Evolutionary conservation across 2,329 filamentous ascomycete genomes (phyloP).

Genomic region (Aphanoascus verrucosus): DNA sequence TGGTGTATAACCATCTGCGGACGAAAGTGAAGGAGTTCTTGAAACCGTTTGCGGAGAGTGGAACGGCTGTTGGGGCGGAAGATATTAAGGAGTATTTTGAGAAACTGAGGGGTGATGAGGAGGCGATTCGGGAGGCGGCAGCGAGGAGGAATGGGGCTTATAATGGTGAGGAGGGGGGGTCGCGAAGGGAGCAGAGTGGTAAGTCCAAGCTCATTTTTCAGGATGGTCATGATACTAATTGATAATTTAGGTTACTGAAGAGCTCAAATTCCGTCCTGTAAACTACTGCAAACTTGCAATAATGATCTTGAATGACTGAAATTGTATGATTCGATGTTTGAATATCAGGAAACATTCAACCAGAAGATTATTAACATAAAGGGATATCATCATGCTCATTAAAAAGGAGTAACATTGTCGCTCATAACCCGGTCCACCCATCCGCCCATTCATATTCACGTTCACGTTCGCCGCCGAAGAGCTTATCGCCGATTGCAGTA

Average conservation of each 20-base stretch:
- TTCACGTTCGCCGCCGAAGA: no score
- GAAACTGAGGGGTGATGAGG: conserved; percentile 77
- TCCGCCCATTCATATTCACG: no score
- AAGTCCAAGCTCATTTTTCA: neutral
- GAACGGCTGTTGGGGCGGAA: conserved; percentile 77
- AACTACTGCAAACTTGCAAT: neutral
- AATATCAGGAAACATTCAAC: neutral
- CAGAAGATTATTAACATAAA: neutral
- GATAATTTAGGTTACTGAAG: no score
- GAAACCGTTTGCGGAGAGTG: conserved; percentile 85
- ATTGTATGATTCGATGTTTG: neutral
- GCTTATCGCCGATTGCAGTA: no score
- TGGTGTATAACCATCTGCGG: conserved; percentile 95
- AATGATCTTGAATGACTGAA: neutral
- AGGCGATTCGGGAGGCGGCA: conserved; percentile 38
- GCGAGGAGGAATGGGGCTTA: conserved; percentile 24
- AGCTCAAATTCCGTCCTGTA: neutral
- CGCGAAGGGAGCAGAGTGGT: conserved; percentile 34
- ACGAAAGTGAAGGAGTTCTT: conserved; percentile 94
- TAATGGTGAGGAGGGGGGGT: conserved; percentile 23
- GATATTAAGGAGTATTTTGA: conserved; percentile 97
- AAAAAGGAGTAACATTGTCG: no score
- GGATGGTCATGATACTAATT: neutral
- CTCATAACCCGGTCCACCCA: no score
- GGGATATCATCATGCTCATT: neutral